Evolutionary conservation across 2,329 filamentous ascomycete species (phyloP).

Genomic region (Aspergillus latus): DNA sequence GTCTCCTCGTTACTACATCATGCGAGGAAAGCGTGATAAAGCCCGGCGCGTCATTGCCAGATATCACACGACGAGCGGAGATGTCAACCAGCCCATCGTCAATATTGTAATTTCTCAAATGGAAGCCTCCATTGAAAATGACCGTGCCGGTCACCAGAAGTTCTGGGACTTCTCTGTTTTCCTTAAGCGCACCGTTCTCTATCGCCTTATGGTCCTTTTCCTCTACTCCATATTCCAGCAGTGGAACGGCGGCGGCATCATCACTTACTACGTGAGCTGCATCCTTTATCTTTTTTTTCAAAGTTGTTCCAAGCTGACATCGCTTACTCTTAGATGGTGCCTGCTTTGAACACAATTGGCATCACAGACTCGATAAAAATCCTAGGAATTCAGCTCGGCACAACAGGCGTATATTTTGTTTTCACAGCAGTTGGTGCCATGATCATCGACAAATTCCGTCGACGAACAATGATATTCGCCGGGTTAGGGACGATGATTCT

Average conservation of each 20-base stretch:
- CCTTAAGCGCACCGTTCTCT: slow-evolving; percentile 47
- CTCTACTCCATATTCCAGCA: slow-evolving; percentile 51
- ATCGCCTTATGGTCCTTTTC: slow-evolving; percentile 45
- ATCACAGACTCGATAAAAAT: slow-evolving; percentile 39
- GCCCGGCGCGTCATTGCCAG: slow-evolving; percentile 33
- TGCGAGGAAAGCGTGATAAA: slow-evolving; percentile 32
- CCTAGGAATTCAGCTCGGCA: slow-evolving; percentile 46
- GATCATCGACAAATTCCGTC: slow-evolving; percentile 45
- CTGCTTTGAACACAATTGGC: slow-evolving; percentile 45
- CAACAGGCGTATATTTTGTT: slow-evolving; percentile 48
- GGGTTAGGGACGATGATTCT: slow-evolving; percentile 47
- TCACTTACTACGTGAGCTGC: slow-evolving; percentile 43
- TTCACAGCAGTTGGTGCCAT: slow-evolving; percentile 47
- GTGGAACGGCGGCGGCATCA: slow-evolving; percentile 51
- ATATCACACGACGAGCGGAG: slow-evolving; percentile 45
- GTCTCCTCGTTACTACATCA: slow-evolving; percentile 39
- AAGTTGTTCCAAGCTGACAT: not conserved
- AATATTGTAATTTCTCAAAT: slow-evolving; percentile 46
- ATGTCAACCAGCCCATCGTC: slow-evolving; percentile 45
- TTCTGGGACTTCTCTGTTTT: slow-evolving; percentile 51
- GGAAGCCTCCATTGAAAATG: slow-evolving; percentile 46
- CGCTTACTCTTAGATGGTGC: slow-evolving; percentile 4
- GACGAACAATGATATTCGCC: slow-evolving; percentile 48
- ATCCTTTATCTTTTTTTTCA: not conserved
- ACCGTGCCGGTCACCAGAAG: slow-evolving; percentile 37